These are phyloP conservation scores for Fusarium nygamai DNA, from an alignment of 2,329 filamentous ascomycete genomes.

Conservation along the genomic window DNA sequence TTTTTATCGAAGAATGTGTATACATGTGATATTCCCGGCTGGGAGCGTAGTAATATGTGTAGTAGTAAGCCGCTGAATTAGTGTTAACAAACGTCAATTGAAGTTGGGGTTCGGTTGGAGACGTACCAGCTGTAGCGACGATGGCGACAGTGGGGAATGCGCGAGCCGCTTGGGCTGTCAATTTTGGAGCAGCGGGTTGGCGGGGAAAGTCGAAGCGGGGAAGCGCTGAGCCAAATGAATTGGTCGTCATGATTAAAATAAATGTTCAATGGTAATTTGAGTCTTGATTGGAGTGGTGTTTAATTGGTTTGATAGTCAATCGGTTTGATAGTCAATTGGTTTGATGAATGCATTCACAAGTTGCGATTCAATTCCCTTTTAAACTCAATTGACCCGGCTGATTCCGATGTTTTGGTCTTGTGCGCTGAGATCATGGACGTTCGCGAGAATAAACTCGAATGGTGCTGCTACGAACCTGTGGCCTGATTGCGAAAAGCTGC, in stretches of 20 bases:
- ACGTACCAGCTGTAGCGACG: not conserved
- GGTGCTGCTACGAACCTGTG: not conserved
- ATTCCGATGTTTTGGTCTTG: not conserved
- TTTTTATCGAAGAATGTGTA: not conserved
- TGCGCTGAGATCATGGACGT: not conserved
- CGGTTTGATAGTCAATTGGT: too few relatives aligned
- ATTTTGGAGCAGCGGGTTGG: not conserved
- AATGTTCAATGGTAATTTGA: not conserved
- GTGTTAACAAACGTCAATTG: not conserved
- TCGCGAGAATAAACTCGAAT: not conserved
- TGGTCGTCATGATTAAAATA: not conserved
- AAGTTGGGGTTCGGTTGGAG: rapidly evolving
- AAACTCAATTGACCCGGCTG: not conserved
- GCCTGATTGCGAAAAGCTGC: not conserved
- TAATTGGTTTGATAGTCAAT: not conserved
- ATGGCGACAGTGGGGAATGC: not conserved
- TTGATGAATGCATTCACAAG: not conserved
- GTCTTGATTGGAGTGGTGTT: not conserved
- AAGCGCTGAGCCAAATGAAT: not conserved
- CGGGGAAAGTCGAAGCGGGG: not conserved
- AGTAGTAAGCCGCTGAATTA: rapidly evolving
- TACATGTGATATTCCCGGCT: not conserved
- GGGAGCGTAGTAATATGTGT: not conserved
- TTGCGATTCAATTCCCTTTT: not conserved
- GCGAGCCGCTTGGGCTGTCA: not conserved